Evolutionary conservation across 345 rosid genomes (phyloP), one percentile per base, ranked within the genome.

Genomic region (Atalantia buxifolia): DNA sequence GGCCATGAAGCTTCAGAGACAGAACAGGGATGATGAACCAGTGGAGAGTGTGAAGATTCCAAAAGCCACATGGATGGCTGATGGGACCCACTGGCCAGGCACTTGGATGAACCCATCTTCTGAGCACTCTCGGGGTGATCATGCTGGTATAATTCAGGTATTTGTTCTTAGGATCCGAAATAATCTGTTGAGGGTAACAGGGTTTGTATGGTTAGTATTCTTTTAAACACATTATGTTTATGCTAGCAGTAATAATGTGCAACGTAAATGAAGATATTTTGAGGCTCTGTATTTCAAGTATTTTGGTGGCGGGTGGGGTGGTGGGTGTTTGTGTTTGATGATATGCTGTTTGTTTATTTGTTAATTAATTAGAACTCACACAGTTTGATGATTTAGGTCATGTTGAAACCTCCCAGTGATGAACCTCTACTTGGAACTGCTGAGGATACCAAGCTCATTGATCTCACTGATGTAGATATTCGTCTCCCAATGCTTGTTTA

Each of bases 41-140:
- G 84, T 83, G 13, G 98, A 95, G 82, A 76, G 77, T 59, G 89
- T 90, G 74, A 95, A 94, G 91, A 90, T 95, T 76, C 93, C 93
- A 2, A 95, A 94, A 85, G 99, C 98, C 14, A 95, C 99, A 10
- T 95, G 99, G 99, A 95, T 95, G 99, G 99, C 99, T 73, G 99
- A 95, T 87, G 95, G 97, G 61, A 94, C 99, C 66, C 96, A 95
- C 79, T 95, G 99, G 99, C 99, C 99, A 7, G 99, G 99, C 56
- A 92, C 96, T 85, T 95, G 98, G 99, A 77, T 92, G 87, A 83
- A 81, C 73, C 71, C 95, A 74, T 71, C 83, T 21, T 72, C 90
- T 66, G 98, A 95, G 86, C 98, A 95, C 80, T 81, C 99, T 48
- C 82, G 63, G 69, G 94, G 98, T 77, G 98, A 95, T 84, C 99